Percentiles rank a stretch among this genome's conserved stretches.
Conservation (phyloP, 2,329 filamentous ascomycete genomes). For the Pseudogymnoascus sp. region DNA sequence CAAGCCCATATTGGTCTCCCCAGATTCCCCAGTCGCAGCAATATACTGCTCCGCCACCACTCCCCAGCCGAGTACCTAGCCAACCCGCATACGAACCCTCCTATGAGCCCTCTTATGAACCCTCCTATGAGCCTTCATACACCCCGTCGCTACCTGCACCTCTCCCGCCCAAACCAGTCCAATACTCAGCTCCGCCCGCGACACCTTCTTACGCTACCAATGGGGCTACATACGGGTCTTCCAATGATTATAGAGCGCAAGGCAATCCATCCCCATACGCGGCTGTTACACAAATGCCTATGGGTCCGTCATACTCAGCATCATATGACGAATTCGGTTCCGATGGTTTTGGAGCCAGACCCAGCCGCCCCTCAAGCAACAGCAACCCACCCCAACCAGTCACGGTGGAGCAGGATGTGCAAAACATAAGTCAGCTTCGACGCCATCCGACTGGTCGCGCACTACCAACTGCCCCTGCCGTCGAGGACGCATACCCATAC, state of each 20-base stretch:
- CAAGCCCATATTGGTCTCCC: background rate
- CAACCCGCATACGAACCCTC: constrained; percentile 13
- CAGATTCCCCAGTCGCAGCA: constrained; percentile 15
- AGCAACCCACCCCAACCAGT: constrained; percentile 13
- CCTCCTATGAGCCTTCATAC: constrained; percentile 20
- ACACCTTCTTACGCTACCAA: constrained; percentile 22
- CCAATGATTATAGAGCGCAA: constrained; percentile 20
- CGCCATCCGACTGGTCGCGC: constrained; percentile 28
- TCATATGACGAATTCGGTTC: constrained; percentile 15
- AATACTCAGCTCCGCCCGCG: constrained; percentile 19
- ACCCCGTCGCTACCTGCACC: constrained; percentile 20
- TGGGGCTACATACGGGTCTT: constrained; percentile 18
- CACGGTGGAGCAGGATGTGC: constrained; percentile 9
- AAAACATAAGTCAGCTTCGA: constrained; percentile 17
- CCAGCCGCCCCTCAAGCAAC: constrained; percentile 17
- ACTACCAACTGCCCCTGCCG: constrained; percentile 25
- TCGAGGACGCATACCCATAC: constrained; percentile 15
- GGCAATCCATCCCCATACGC: constrained; percentile 17
- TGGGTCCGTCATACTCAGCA: constrained; percentile 11
- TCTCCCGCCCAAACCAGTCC: constrained; percentile 17
- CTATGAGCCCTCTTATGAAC: constrained; percentile 9
- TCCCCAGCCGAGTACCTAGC: constrained; percentile 18
- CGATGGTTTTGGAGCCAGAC: constrained; percentile 16
- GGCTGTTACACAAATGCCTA: constrained; percentile 13
- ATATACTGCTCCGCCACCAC: constrained; percentile 17